Evolutionary conservation across 1,284 basidiomycete species (phyloP), one percentile per base, ranked within the genome.

Genomic region (Cryptococcus sp.): DNA sequence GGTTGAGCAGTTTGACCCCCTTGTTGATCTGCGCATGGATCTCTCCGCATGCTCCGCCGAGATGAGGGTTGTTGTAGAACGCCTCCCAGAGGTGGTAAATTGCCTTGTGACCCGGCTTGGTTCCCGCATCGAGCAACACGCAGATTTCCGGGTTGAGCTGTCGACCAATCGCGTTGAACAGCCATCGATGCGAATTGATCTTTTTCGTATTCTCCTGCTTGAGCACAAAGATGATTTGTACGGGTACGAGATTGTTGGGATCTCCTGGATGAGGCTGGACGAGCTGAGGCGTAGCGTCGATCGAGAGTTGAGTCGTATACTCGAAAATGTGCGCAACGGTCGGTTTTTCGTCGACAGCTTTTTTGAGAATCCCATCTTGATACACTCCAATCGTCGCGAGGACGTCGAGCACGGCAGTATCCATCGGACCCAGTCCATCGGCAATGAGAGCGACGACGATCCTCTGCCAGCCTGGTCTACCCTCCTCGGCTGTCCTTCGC

Each of bases 141-240:
- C 90, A 93, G 35, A 86, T 84, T 62, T 94, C 87, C 6, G 91
- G 91, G 80, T 92, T 65, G 43, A 95, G 74, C 62, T 88, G 86
- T 56, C 79, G 81, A 0, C 91, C 93, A 47, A 98, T 84, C 6
- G 90, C 94, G 63, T 97, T 97, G 79, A 98, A 98, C 26, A 98
- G 79, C 94, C 94, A 98, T 43, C 94, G 83, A 57, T 79, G 78
- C 35, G 71, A 90, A 66, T 94, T 95, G 75, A 95, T 94, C 78
- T 95, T 95, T 78, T 95, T 95, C 66, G 91, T 85, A 73, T 97
- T 97, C 77, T 95, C 90, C 31, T 91, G 90, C 75, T 97, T 97
- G 59, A 97, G 76, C 49, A 92, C 85, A 56, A 97, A 82, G 57
- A 97, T 95, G 60, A 97, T 87, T 69, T 95, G 91, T 2, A 97